Base-by-base conservation (phyloP, 1,139 yeast genomes). In the Schizosaccharomyces versatilis region DNA sequence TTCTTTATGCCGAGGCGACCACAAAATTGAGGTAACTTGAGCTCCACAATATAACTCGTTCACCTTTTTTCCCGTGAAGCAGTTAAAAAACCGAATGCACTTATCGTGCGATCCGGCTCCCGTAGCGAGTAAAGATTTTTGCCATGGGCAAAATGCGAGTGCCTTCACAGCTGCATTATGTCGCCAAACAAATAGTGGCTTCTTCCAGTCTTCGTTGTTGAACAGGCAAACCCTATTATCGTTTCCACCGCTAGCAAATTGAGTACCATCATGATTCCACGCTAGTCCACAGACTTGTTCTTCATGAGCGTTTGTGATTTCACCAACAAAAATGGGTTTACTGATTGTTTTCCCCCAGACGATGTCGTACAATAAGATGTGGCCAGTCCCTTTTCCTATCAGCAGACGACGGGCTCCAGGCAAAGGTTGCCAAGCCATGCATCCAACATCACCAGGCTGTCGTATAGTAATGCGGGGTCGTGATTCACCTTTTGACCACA, bases 41-140 rank as follows among this genome's bases (percentile, higher is more conserved):
- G 84, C 81, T 36, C 73, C 72, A 0, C 93, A 80, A 54, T 72
- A 69, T 51, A 71, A 65, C 41, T 78, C 70, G 8, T 73, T 70
- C 40, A 85, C 66, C 51, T 83, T 65, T 0, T 90, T 80, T 0
- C 95, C 95, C 0, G 90, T 73, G 2, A 69, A 68, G 0, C 90
- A 74, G 66, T 88, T 94, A 95, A 95, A 86, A 64, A 85, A 84
- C 55, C 85, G 70, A 17, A 80, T 71, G 38, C 81, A 77, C 56
- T 88, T 77, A 66, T 88, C 96, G 5, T 93, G 86, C 0, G 95
- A 83, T 39, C 97, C 96, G 38, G 96, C 96, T 3, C 62, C 88
- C 0, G 85, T 79, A 14, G 84, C 86, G 39, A 81, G 67, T 41
- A 81, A 65, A 54, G 75, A 71, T 38, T 76, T 74, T 59, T 77